Conservation (phyloP, 2,329 filamentous ascomycete genomes). For the Ophiostoma quercus region DNA sequence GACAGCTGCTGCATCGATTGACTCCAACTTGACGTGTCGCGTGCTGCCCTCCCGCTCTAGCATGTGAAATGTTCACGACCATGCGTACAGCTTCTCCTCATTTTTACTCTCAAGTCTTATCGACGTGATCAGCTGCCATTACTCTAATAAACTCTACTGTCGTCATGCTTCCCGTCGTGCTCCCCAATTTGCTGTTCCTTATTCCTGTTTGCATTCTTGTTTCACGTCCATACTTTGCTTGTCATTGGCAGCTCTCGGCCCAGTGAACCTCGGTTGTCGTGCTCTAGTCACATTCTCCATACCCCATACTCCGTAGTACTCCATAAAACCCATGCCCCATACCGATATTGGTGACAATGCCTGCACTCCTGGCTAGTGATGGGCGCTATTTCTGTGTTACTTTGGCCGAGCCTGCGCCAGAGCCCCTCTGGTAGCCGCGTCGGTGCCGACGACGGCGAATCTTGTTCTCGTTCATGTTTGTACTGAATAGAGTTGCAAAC, state of each 20-base stretch:
- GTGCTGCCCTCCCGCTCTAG: neutral
- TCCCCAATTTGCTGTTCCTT: neutral
- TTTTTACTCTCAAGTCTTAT: too few relatives aligned
- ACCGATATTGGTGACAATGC: neutral
- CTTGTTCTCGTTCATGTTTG: neutral
- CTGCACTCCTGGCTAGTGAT: neutral
- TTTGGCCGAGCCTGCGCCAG: constrained; percentile 13
- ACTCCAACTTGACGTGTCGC: neutral
- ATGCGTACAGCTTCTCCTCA: neutral
- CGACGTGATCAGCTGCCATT: neutral
- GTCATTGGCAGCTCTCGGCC: constrained; percentile 18
- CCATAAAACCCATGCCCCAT: neutral
- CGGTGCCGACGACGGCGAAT: constrained; percentile 9
- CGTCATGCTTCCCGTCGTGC: neutral
- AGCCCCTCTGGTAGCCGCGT: constrained; percentile 2
- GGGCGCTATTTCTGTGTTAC: neutral
- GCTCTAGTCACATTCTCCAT: constrained; percentile 1
- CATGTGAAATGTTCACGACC: neutral
- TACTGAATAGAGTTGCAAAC: neutral
- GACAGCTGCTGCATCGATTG: too few relatives aligned
- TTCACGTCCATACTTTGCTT: neutral
- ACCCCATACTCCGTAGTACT: constrained; percentile 12
- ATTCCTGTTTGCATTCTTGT: neutral
- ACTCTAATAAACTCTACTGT: neutral
- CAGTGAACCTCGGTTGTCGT: constrained; percentile 23